A percentile compares a stretch with the other conserved stretches of the same genome.
phyloP scores from a whole-genome alignment of 371 early-diverging fungal species.

The Thermomucor indicae-seudaticae region DNA sequence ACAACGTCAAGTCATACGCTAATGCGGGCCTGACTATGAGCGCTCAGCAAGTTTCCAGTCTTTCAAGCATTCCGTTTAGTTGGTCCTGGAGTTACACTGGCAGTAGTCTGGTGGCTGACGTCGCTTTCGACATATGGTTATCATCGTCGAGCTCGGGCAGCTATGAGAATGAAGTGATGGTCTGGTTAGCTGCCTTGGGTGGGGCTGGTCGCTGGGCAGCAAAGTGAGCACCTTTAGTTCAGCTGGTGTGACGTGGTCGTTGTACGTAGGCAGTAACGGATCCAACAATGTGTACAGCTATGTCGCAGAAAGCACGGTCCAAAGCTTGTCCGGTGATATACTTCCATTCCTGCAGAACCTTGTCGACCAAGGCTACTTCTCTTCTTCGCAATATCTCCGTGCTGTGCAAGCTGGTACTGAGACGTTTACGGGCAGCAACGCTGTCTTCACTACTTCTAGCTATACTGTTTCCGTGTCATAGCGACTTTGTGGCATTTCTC shows the following conservation, averaged over 20 bases:
- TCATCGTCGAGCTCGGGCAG: slow-evolving; percentile 2
- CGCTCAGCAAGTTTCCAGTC: neutral
- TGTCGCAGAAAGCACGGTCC: slow-evolving; percentile 7
- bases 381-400: slow-evolving; percentile 11
- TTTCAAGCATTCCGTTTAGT: slow-evolving; percentile 3
- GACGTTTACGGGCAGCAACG: slow-evolving; percentile 12
- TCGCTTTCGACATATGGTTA: slow-evolving; percentile 12
- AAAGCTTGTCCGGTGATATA: slow-evolving; percentile 4
- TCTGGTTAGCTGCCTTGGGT: slow-evolving; percentile 9
- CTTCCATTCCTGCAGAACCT: slow-evolving; percentile 9
- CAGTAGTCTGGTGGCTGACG: slow-evolving; percentile 2
- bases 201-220: slow-evolving; percentile 7
- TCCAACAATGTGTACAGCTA: slow-evolving; percentile 15
- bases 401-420: slow-evolving; percentile 17
- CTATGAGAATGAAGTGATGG: slow-evolving; percentile 8
- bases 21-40: slow-evolving; percentile 6
- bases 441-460: neutral
- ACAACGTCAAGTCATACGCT: slow-evolving; percentile 9
- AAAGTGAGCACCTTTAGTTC: slow-evolving; percentile 2
- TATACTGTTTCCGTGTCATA: slow-evolving; percentile 13
- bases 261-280: slow-evolving; percentile 15
- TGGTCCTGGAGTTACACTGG: slow-evolving; percentile 14
- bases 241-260: slow-evolving; percentile 6
- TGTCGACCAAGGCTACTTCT: slow-evolving; percentile 5
- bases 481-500: no score